These are phyloP conservation scores for Flaveria floridana DNA, from an alignment of 140 eudicot species.

Conservation along the genomic window DNA sequence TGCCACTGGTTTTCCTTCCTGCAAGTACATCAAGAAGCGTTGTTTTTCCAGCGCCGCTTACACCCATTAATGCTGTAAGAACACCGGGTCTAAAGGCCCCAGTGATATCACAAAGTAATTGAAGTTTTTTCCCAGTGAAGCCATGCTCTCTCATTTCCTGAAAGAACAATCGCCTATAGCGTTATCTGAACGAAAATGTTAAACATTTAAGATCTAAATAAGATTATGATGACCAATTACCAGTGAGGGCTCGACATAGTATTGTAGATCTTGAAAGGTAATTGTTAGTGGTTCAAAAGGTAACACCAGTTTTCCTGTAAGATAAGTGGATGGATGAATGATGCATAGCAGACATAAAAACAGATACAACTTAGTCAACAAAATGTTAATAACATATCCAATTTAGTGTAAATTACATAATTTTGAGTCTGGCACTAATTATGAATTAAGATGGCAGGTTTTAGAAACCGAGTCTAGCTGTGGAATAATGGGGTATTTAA, in stretches of 20 bases:
- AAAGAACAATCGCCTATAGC: conserved; percentile 2
- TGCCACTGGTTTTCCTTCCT: conserved; percentile 84
- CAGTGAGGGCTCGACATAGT: conserved; percentile 59
- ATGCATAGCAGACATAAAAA: not conserved
- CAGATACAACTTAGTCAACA: not conserved
- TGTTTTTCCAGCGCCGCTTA: conserved; percentile 92
- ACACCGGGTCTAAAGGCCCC: conserved; percentile 88
- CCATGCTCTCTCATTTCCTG: conserved; percentile 72
- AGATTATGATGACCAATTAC: conserved; percentile 35
- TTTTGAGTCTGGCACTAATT: not conserved
- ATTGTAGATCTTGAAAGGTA: conserved; percentile 61
- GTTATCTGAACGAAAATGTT: not conserved
- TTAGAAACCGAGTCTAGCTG: not conserved
- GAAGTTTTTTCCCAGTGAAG: conserved; percentile 49
- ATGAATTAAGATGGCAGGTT: too few species aligned
- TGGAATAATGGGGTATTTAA: not conserved
- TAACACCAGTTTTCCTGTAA: conserved; percentile 60
- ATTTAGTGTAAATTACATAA: conserved; percentile 1
- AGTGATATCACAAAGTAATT: conserved; percentile 55
- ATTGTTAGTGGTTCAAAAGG: conserved; percentile 62
- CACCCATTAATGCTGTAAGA: conserved; percentile 91
- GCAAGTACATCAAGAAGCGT: conserved; percentile 92
- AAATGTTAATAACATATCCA: not conserved
- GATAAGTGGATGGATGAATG: conserved; percentile 23
- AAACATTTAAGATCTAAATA: not conserved